Evolutionary conservation across 1,139 yeast genomes (phyloP).

Genomic region (Geotrichum macrosporum): DNA sequence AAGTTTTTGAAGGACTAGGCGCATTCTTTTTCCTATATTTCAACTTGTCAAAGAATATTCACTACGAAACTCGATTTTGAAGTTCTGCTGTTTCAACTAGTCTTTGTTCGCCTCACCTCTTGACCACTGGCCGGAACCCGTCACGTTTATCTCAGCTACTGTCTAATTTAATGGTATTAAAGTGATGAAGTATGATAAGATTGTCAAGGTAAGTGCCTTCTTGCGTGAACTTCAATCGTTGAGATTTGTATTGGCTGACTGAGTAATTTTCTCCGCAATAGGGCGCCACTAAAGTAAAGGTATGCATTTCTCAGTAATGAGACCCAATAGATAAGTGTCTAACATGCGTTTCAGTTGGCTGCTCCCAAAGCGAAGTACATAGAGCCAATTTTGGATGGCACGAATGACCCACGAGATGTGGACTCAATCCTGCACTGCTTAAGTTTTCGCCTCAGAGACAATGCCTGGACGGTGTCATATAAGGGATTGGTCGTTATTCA

Average conservation of each 20-base stretch:
- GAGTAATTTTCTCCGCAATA: slow-evolving; percentile 21
- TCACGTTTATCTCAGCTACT: too few species aligned
- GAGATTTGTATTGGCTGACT: slow-evolving; percentile 5
- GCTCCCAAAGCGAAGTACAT: slow-evolving; percentile 96
- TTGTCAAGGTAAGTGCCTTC: slow-evolving; percentile 48
- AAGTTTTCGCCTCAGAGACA: slow-evolving; percentile 58
- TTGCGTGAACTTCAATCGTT: background rate
- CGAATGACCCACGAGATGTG: slow-evolving; percentile 58
- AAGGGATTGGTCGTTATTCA: slow-evolving; percentile 81
- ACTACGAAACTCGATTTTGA: too few species aligned
- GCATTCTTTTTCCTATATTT: too few species aligned
- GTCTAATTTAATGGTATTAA: slow-evolving; percentile 5
- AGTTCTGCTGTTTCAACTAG: too few species aligned
- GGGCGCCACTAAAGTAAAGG: slow-evolving; percentile 66
- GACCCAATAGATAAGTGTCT: slow-evolving; percentile 41
- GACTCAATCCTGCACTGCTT: slow-evolving; percentile 64
- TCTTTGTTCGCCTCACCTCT: background rate
- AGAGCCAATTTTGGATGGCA: slow-evolving; percentile 84
- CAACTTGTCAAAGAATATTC: too few species aligned
- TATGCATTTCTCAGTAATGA: slow-evolving; percentile 27
- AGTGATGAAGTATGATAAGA: slow-evolving; percentile 43
- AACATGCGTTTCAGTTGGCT: slow-evolving; percentile 55
- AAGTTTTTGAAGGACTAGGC: too few species aligned
- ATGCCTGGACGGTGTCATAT: slow-evolving; percentile 82
- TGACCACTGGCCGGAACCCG: background rate